Conservation (phyloP, 2,329 filamentous ascomycete species). For the Shiraia bambusicola region DNA sequence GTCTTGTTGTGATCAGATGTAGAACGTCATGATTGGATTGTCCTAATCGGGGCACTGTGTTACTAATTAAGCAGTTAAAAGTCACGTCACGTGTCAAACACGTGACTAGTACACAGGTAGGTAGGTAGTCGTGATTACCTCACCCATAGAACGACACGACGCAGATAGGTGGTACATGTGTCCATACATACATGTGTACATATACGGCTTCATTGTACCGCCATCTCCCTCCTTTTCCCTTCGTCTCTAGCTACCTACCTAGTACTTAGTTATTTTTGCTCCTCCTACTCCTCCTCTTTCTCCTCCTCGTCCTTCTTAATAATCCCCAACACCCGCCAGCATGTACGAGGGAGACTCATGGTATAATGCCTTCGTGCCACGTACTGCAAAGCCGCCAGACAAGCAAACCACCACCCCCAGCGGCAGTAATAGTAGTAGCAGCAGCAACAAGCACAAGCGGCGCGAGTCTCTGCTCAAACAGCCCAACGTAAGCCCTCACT, state of each 20-base stretch:
- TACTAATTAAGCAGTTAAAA: neutral
- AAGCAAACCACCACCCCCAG: slow-evolving; percentile 2
- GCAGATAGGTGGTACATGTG: no score
- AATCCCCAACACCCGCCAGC: slow-evolving; percentile 4
- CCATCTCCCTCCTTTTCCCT: neutral
- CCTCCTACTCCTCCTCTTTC: no score
- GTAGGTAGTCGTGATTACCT: no score
- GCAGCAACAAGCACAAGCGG: slow-evolving; percentile 57
- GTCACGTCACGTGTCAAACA: neutral
- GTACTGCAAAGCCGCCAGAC: slow-evolving; percentile 50
- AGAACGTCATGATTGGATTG: slow-evolving; percentile 21
- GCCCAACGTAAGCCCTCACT: slow-evolving; percentile 49
- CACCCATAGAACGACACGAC: no score
- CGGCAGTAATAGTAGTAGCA: no score
- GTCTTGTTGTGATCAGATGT: slow-evolving; percentile 1
- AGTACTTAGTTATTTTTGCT: no score
- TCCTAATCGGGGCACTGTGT: slow-evolving; percentile 1
- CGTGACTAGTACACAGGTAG: no score
- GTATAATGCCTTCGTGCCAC: slow-evolving; percentile 72
- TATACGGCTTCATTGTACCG: no score
- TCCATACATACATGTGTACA: no score
- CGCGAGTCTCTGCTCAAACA: slow-evolving; percentile 67
- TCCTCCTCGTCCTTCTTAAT: neutral
- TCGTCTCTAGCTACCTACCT: no score
- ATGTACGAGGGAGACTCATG: slow-evolving; percentile 80